Evolutionary conservation across 345 rosid genomes (phyloP).

Genomic region (Cardamine occulta): DNA sequence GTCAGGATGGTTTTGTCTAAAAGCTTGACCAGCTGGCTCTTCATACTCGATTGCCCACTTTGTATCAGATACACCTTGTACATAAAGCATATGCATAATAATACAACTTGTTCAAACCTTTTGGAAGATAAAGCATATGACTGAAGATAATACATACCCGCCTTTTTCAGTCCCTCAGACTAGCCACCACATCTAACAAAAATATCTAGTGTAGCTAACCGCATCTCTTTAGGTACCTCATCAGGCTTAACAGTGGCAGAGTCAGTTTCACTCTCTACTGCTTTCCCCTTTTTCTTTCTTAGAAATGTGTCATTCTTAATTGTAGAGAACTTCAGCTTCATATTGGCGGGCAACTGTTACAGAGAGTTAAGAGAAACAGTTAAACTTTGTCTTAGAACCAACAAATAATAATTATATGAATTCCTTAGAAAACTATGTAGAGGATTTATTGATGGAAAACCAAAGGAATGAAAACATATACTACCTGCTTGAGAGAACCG

Average conservation of each 20-base stretch:
- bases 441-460: not conserved
- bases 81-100: slow-evolving; percentile 24
- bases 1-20: slow-evolving; percentile 68
- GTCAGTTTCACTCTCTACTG: slow-evolving; percentile 58
- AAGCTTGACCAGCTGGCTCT: slow-evolving; percentile 90
- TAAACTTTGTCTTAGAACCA: slow-evolving; percentile 20
- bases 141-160: slow-evolving; percentile 51
- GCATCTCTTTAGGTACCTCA: slow-evolving; percentile 43
- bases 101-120: slow-evolving; percentile 1
- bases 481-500: slow-evolving; percentile 78
- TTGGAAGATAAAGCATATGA: slow-evolving; percentile 2
- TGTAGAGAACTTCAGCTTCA: slow-evolving; percentile 60
- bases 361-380: slow-evolving; percentile 18
- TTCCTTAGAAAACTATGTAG: not conserved
- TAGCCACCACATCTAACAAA: slow-evolving; percentile 94
- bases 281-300: slow-evolving; percentile 82
- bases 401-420: not conserved
- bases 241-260: slow-evolving; percentile 44
- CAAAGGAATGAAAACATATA: not conserved
- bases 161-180: slow-evolving; percentile 66
- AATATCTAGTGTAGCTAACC: slow-evolving; percentile 71
- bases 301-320: slow-evolving; percentile 51
- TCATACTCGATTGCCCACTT: slow-evolving; percentile 97
- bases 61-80: slow-evolving; percentile 66
- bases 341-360: slow-evolving; percentile 62